Percentiles rank a stretch among this genome's conserved stretches.
Evolutionary conservation across 2,329 filamentous ascomycete genomes (phyloP).

Genomic region (Biscogniauxia sp.): DNA sequence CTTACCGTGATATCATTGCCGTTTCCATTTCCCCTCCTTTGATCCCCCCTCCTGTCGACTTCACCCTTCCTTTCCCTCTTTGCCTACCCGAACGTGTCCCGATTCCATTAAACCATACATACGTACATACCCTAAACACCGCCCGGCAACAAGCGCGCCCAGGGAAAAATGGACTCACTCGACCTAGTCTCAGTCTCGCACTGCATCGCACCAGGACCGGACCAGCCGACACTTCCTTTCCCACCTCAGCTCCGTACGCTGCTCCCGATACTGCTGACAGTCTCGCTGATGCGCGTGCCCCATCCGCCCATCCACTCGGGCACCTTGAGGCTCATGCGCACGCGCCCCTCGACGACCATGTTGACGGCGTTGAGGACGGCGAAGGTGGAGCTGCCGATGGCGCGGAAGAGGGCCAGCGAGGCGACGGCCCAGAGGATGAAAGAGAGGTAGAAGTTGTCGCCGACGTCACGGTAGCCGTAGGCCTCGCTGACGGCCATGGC

Average conservation of each 20-base stretch:
- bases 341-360: slow-evolving; percentile 79
- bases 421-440: slow-evolving; percentile 95
- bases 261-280: slow-evolving; percentile 46
- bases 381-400: slow-evolving; percentile 77
- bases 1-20: not conserved
- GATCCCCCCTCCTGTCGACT: not conserved
- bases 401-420: slow-evolving; percentile 80
- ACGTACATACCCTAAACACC: not conserved
- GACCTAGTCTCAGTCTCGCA: no score
- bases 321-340: slow-evolving; percentile 57
- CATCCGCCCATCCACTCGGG: slow-evolving; percentile 46
- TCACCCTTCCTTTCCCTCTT: not conserved
- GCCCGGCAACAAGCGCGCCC: no score
- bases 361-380: slow-evolving; percentile 81
- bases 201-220: no score
- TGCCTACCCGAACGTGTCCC: not conserved
- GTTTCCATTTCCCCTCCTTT: not conserved
- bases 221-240: no score
- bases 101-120: not conserved
- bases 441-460: slow-evolving; percentile 83
- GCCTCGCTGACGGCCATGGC: slow-evolving; percentile 91
- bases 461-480: slow-evolving; percentile 69
- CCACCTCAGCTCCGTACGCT: slow-evolving; percentile 19
- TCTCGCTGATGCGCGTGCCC: slow-evolving; percentile 43
- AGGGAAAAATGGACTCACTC: no score